Evolutionary conservation across 345 rosid species (phyloP).

Genomic region (Acer saccharum): DNA sequence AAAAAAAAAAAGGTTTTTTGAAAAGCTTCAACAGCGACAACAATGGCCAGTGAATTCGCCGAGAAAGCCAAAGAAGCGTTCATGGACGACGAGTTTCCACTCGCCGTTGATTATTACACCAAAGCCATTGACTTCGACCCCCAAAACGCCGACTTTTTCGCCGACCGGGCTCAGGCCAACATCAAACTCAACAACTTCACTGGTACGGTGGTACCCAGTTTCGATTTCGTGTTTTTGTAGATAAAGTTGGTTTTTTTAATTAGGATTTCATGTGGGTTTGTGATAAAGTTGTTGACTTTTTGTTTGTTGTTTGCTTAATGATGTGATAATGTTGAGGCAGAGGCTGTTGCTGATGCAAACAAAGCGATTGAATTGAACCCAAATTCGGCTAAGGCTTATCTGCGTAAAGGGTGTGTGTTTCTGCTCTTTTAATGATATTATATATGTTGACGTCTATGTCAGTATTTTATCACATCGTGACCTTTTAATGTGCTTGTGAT

Average conservation of each 20-base stretch:
- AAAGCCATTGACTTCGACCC: constrained; percentile 63
- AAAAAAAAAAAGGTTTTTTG: too few relatives aligned
- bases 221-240: neutral
- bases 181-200: constrained; percentile 56
- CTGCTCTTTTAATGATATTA: neutral
- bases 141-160: constrained; percentile 52
- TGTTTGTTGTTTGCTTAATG: neutral
- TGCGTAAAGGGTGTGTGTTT: constrained; percentile 67
- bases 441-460: neutral
- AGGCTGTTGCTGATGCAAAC: constrained; percentile 75
- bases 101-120: constrained; percentile 57
- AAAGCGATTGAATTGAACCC: constrained; percentile 74
- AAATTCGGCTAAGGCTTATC: constrained; percentile 56
- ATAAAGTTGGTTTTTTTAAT: neutral
- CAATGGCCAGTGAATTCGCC: constrained; percentile 37
- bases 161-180: constrained; percentile 78
- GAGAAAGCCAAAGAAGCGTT: constrained; percentile 62
- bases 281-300: neutral
- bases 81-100: constrained; percentile 63
- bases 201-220: constrained; percentile 29
- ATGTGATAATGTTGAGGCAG: constrained; percentile 37
- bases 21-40: neutral
- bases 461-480: too few relatives aligned
- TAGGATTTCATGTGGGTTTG: neutral
- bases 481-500: neutral